Evolutionary conservation across 805 yeast species (phyloP).

Genomic region (Wickerhamiella parazyma): DNA sequence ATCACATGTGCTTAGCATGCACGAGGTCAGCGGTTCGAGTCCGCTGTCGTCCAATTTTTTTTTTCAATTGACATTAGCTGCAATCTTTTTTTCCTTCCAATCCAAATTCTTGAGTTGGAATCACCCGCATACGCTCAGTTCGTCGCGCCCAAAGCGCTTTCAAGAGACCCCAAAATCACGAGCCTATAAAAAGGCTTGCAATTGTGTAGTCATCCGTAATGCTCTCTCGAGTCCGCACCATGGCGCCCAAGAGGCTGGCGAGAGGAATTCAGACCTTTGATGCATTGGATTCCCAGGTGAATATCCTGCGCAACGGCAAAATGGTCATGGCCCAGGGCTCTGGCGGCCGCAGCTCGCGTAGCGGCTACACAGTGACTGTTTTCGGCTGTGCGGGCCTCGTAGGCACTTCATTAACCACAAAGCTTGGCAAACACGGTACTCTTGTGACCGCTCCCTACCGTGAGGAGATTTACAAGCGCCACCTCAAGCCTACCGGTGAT

Average conservation of each 20-base stretch:
- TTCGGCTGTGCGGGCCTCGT: constrained; percentile 73
- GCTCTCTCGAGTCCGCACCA: not conserved
- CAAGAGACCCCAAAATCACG: too few relatives aligned
- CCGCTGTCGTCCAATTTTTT: constrained; percentile 11
- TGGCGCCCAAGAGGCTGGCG: not conserved
- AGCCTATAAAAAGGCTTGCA: not conserved
- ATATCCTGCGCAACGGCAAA: constrained; percentile 61
- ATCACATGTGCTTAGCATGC: constrained; percentile 16
- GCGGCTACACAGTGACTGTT: constrained; percentile 80
- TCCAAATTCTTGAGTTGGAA: constrained; percentile 26
- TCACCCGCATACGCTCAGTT: too few relatives aligned
- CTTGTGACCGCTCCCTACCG: constrained; percentile 64
- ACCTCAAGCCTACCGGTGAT: constrained; percentile 71
- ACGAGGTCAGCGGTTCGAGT: constrained; percentile 16
- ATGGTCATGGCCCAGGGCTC: constrained; percentile 56
- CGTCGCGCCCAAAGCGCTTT: too few relatives aligned
- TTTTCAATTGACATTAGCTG: not conserved
- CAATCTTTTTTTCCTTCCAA: not conserved
- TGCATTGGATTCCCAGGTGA: constrained; percentile 37
- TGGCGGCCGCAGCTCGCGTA: constrained; percentile 70
- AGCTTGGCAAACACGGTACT: constrained; percentile 74
- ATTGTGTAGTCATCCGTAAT: not conserved
- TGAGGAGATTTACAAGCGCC: constrained; percentile 64
- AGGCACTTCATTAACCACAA: constrained; percentile 58
- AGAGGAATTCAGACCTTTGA: constrained; percentile 26